Evolutionary conservation across 2,329 filamentous ascomycete species (phyloP).

Genomic region (Xylaria multiplex): DNA sequence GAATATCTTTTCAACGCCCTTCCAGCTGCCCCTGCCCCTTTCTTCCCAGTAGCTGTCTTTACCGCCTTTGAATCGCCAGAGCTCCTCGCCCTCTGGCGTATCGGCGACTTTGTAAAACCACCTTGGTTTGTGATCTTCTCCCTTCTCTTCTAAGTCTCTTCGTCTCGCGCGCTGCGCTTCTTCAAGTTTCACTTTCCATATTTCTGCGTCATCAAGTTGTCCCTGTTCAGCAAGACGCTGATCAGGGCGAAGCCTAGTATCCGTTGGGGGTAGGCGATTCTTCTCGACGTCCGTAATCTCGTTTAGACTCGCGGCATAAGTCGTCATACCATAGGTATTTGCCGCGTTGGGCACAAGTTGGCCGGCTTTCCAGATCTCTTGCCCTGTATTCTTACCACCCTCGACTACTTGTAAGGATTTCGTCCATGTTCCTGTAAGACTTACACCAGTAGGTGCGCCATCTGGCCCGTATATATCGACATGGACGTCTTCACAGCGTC

Average conservation of each 20-base stretch:
- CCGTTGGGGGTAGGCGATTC: slow-evolving; percentile 79
- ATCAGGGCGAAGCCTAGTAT: slow-evolving; percentile 85
- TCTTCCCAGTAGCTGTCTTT: slow-evolving; percentile 96
- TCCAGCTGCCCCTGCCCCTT: slow-evolving; percentile 57
- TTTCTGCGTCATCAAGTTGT: slow-evolving; percentile 84
- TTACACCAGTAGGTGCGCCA: slow-evolving; percentile 72
- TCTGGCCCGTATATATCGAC: slow-evolving; percentile 76
- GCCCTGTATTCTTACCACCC: slow-evolving; percentile 65
- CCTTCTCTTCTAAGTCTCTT: slow-evolving; percentile 77
- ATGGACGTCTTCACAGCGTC: slow-evolving; percentile 87
- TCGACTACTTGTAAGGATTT: slow-evolving; percentile 73
- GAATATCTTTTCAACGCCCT: slow-evolving; percentile 47
- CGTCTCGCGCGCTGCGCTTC: slow-evolving; percentile 83
- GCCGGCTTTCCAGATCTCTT: slow-evolving; percentile 82
- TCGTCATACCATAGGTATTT: slow-evolving; percentile 87
- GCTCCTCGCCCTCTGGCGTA: slow-evolving; percentile 68
- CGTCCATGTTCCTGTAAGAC: slow-evolving; percentile 88
- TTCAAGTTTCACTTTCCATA: slow-evolving; percentile 82
- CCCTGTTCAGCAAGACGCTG: slow-evolving; percentile 86
- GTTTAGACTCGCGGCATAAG: slow-evolving; percentile 87
- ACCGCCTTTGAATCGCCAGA: slow-evolving; percentile 80
- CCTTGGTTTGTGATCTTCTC: slow-evolving; percentile 76
- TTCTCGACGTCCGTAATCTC: slow-evolving; percentile 85
- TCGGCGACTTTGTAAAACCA: slow-evolving; percentile 85
- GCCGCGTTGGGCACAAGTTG: slow-evolving; percentile 80